Percentiles rank a stretch among this genome's conserved stretches.
Conservation (phyloP, 352 stramenopile genomes). For the Pythium monospermum region DNA sequence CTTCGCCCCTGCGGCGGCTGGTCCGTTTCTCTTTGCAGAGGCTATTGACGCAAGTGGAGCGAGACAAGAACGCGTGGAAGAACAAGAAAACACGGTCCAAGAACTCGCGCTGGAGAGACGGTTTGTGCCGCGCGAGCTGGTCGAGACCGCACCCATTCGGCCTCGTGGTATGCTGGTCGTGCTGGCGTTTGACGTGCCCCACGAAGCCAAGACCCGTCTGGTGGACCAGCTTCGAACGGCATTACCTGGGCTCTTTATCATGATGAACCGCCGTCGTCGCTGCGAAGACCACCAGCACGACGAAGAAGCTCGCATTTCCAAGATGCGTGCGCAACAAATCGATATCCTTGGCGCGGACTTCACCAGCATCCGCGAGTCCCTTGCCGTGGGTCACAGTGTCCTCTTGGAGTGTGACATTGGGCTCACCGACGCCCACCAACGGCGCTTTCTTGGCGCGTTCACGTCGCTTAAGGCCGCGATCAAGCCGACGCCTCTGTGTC, state of each 20-base stretch:
- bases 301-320: not conserved
- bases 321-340: slow-evolving; percentile 10
- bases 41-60: slow-evolving; percentile 34
- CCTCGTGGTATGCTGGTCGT: slow-evolving; percentile 62
- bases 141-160: slow-evolving; percentile 31
- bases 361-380: slow-evolving; percentile 17
- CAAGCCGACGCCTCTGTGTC: slow-evolving; percentile 51
- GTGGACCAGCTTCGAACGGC: slow-evolving; percentile 31
- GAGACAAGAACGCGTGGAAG: slow-evolving; percentile 31
- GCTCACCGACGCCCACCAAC: slow-evolving; percentile 50
- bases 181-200: slow-evolving; percentile 62
- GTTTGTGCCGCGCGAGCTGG: slow-evolving; percentile 53
- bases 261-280: slow-evolving; percentile 36
- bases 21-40: slow-evolving; percentile 32
- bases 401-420: slow-evolving; percentile 77
- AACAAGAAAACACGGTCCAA: slow-evolving; percentile 23
- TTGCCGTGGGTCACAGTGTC: slow-evolving; percentile 52
- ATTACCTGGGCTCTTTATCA: slow-evolving; percentile 72
- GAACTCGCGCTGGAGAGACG: slow-evolving; percentile 38
- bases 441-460: slow-evolving; percentile 56
- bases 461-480: slow-evolving; percentile 59
- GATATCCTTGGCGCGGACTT: slow-evolving; percentile 23
- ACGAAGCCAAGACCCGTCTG: slow-evolving; percentile 27
- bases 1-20: slow-evolving; percentile 18
- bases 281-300: not conserved